Evolutionary conservation across 768 basidiomycete species (phyloP), one percentile per base, ranked within the genome.

Genomic region (Leccinum olivaceopallidum): DNA sequence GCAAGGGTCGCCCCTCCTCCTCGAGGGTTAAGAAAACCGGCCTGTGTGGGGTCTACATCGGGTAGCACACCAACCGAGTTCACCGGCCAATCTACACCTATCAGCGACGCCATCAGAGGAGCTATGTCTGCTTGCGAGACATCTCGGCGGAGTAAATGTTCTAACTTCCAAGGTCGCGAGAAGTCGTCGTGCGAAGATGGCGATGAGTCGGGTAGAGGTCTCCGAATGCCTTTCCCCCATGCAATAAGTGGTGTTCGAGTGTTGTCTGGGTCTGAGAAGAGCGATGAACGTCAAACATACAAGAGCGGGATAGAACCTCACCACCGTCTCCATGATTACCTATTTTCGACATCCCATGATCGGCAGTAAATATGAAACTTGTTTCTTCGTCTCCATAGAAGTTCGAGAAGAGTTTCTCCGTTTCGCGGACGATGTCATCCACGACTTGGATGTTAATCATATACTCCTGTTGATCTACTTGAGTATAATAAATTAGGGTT

Each of bases 261-360:
- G 66, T 89, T 93, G 69, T 94, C 92, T 0, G 92, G 92, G 67
- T 94, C 90, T 92, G 60, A 13, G 53, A 44, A 48, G 32, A 28
- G n/a, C n/a, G 49, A 12, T 65, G 62, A 63, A 58, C 37, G 20
- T 20, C 36, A 32, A 50, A 48, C 54, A 53, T 54, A 56, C 30
- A 9, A 39, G 49, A 39, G 52, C 30, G 20, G n/a, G 48, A 54
- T 53, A 8, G 53, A 49, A 56, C 71, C 78, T 69, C 67, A 89
- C 90, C 86, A 39, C 93, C 93, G 62, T 95, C 93, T 5, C 93
- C 93, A 60, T 95, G 93, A 68, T 94, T 94, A 13, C 93, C 93
- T 57, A 92, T 88, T 34, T 79, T 83, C 5, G 89, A 90, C 93
- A 95, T 95, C 9, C 93, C 93, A 69, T 95, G 93, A 71, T 95